These are phyloP conservation scores for Gossypium lobatum DNA, from an alignment of 441 rosid species.

Conservation along the genomic window DNA sequence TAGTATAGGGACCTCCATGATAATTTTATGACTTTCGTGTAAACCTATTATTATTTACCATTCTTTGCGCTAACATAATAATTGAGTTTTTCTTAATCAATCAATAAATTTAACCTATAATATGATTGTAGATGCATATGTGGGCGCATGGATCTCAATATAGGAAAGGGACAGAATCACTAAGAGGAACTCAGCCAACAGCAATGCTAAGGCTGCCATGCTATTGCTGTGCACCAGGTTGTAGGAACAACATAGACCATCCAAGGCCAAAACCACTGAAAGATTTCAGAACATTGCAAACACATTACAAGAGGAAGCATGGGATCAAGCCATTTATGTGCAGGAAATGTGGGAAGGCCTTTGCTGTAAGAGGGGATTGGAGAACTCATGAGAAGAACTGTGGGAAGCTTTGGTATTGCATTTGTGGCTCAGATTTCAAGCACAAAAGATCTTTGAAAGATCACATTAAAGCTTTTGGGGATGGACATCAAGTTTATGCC, in stretches of 20 bases:
- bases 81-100: too few species aligned
- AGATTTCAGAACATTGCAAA: constrained; percentile 15
- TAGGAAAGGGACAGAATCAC: constrained; percentile 44
- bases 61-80: too few species aligned
- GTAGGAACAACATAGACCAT: constrained; percentile 15
- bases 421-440: constrained; percentile 92
- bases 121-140: constrained; percentile 53
- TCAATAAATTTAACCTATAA: background rate
- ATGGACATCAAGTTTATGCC: constrained; percentile 76
- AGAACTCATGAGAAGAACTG: constrained; percentile 18
- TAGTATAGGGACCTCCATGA: background rate
- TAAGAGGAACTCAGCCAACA: constrained; percentile 12
- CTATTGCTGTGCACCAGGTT: constrained; percentile 17
- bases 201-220: constrained; percentile 17
- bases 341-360: constrained; percentile 15
- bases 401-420: constrained; percentile 94
- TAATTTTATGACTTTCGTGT: background rate
- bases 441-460: constrained; percentile 93
- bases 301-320: constrained; percentile 20
- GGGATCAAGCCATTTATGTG: constrained; percentile 17
- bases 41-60: too few species aligned
- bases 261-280: constrained; percentile 16
- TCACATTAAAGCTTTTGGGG: constrained; percentile 83
- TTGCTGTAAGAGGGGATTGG: constrained; percentile 16
- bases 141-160: constrained; percentile 79